Percentiles rank a stretch among this genome's conserved stretches.
Evolutionary conservation across 805 yeast species (phyloP).

Genomic region (Lachancea sp.): DNA sequence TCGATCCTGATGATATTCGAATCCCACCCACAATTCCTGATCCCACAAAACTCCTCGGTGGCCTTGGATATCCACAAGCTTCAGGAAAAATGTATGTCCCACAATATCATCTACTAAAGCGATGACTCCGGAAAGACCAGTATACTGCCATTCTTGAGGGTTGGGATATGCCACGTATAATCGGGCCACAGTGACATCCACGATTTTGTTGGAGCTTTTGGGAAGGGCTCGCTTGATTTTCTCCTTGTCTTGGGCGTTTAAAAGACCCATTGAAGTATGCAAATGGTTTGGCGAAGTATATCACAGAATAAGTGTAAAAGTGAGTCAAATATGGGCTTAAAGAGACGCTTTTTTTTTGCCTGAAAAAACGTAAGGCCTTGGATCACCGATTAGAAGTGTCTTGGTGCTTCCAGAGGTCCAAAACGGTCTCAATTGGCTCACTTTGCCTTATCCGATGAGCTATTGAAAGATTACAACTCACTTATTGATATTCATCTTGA

Average conservation of each 20-base stretch:
- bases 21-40: conserved; percentile 85
- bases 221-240: conserved; percentile 85
- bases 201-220: conserved; percentile 75
- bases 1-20: conserved; percentile 88
- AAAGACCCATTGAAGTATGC: conserved; percentile 31
- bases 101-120: conserved; percentile 85
- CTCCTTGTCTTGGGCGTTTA: conserved; percentile 67
- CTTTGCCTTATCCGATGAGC: no score
- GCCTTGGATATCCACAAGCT: conserved; percentile 79
- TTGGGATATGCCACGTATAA: conserved; percentile 87
- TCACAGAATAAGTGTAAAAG: background rate
- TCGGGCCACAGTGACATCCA: conserved; percentile 87
- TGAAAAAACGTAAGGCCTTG: no score
- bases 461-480: no score
- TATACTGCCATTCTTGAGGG: conserved; percentile 71
- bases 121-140: conserved; percentile 86
- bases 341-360: no score
- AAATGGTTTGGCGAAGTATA: background rate
- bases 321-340: background rate
- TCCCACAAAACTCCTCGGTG: conserved; percentile 92
- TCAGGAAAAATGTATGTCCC: conserved; percentile 88
- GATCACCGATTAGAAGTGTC: no score
- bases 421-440: no score
- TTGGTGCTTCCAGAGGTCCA: no score
- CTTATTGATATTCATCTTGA: no score